phyloP scores from a whole-genome alignment of 1,139 yeast genomes.

The Suhomyces chickasaworum region DNA sequence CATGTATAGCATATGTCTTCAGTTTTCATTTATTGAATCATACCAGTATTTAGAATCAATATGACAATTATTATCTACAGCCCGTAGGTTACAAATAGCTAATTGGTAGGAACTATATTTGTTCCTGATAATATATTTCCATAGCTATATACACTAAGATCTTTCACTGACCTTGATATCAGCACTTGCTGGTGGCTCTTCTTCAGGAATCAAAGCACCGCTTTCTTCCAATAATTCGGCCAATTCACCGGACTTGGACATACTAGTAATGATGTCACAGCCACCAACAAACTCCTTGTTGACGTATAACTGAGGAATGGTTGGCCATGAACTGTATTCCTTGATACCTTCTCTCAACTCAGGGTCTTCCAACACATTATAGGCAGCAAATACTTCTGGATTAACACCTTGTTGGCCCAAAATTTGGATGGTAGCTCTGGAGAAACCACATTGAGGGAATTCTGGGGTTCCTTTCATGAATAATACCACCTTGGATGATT shows the following conservation, averaged over 20 bases:
- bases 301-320: constrained; percentile 75
- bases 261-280: constrained; percentile 88
- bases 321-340: constrained; percentile 95
- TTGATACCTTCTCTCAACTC: constrained; percentile 92
- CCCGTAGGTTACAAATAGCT: not conserved
- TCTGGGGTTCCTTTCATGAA: constrained; percentile 98
- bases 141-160: constrained; percentile 19
- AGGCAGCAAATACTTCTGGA: constrained; percentile 94
- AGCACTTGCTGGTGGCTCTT: constrained; percentile 31
- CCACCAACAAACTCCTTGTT: constrained; percentile 93
- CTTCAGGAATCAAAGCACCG: constrained; percentile 76
- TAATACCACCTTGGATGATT: constrained; percentile 88
- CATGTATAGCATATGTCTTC: constrained; percentile 1
- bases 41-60: constrained; percentile 3
- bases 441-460: constrained; percentile 97
- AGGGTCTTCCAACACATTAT: constrained; percentile 91
- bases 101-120: not conserved
- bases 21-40: not conserved
- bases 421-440: constrained; percentile 89
- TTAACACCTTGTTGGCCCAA: constrained; percentile 97
- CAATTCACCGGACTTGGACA: constrained; percentile 93
- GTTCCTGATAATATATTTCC: not conserved
- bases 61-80: not conserved
- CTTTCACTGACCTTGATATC: constrained; percentile 45
- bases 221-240: constrained; percentile 80